Evolutionary conservation across 306 rosid species (phyloP).

Genomic region (Astragalus membranaceus): DNA sequence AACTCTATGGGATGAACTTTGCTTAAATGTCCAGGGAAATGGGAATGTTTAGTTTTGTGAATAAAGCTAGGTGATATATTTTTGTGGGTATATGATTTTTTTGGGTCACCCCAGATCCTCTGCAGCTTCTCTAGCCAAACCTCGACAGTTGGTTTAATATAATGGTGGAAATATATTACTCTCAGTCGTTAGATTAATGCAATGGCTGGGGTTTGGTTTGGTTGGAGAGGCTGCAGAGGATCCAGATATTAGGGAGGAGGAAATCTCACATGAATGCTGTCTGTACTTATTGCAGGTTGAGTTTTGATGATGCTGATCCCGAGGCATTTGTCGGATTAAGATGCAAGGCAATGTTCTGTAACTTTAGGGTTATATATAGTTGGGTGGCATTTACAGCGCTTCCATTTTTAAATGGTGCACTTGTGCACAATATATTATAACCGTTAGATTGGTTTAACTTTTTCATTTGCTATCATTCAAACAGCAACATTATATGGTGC

Average conservation of each 20-base stretch:
- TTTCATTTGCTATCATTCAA: background rate
- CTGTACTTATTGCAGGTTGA: slow-evolving; percentile 56
- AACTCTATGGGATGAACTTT: background rate
- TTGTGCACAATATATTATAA: background rate
- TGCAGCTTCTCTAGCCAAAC: background rate
- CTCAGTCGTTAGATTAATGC: background rate
- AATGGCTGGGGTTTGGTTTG: background rate
- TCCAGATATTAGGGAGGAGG: background rate
- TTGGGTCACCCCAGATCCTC: background rate
- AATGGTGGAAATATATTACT: background rate
- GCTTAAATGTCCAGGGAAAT: background rate
- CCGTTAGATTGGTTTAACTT: background rate
- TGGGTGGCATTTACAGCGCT: background rate
- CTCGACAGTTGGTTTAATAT: background rate
- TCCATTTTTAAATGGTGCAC: background rate
- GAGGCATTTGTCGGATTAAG: slow-evolving; percentile 67
- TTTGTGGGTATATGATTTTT: slow-evolving; percentile 7
- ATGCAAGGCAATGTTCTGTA: slow-evolving; percentile 80
- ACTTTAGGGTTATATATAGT: background rate
- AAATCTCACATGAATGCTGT: slow-evolving; percentile 5
- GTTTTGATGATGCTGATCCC: slow-evolving; percentile 57
- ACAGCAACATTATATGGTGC: background rate
- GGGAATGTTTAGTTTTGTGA: background rate
- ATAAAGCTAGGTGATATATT: background rate
- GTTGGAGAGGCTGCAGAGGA: background rate